Evolutionary conservation across 1,284 basidiomycete species (phyloP).

Genomic region (Melampsora abietis-canadensis): DNA sequence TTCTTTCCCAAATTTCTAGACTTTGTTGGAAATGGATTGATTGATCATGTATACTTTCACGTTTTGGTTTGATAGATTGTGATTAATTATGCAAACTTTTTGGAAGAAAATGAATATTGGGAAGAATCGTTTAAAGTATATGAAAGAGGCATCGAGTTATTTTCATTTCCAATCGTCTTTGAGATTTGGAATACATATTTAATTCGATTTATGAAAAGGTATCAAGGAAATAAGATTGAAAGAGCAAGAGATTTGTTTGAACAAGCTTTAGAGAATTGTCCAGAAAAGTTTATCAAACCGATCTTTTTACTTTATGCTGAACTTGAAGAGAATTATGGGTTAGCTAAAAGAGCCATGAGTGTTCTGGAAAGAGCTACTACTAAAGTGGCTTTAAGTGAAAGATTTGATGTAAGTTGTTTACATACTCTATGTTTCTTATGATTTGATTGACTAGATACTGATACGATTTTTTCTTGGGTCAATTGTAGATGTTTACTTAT

Average conservation of each 20-base stretch:
- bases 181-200: conserved; percentile 99
- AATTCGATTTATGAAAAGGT: conserved; percentile 93
- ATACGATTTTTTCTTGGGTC: conserved; percentile 2
- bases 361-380: conserved; percentile 90
- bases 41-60: background rate
- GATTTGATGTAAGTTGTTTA: conserved; percentile 74
- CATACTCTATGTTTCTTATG: background rate
- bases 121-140: conserved; percentile 99
- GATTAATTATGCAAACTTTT: conserved; percentile 92
- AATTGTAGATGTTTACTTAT: conserved; percentile 81
- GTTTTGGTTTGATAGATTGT: conserved; percentile 61
- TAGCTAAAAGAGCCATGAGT: conserved; percentile 92
- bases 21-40: background rate
- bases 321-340: conserved; percentile 88
- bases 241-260: conserved; percentile 94
- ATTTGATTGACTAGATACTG: background rate
- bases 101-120: conserved; percentile 96
- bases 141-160: conserved; percentile 93
- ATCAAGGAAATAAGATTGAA: conserved; percentile 90
- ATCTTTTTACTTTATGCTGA: conserved; percentile 93
- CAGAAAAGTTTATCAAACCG: conserved; percentile 87
- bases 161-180: conserved; percentile 96
- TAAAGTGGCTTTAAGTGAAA: conserved; percentile 80
- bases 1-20: background rate
- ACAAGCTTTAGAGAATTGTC: conserved; percentile 94